These are phyloP conservation scores for Monilinia vaccinii-corymbosi DNA, from an alignment of 2,329 filamentous ascomycete species.

Conservation along the genomic window DNA sequence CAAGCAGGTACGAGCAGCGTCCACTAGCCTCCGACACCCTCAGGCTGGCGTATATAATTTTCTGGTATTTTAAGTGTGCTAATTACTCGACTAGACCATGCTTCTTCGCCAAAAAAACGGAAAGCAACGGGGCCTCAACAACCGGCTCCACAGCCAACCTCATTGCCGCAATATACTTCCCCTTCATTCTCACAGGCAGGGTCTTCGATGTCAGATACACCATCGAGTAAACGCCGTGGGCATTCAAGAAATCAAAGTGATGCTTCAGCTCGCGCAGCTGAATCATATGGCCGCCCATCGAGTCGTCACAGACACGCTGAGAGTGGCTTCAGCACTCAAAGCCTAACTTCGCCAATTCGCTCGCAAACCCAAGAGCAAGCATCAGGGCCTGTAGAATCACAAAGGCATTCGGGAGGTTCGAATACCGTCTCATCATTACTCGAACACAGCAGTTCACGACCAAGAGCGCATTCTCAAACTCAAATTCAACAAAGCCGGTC, in stretches of 20 bases:
- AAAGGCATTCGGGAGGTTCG: conserved; percentile 22
- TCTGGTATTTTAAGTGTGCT: conserved; percentile 31
- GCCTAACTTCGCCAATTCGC: conserved; percentile 18
- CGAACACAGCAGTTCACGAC: conserved; percentile 24
- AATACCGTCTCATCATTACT: conserved; percentile 27
- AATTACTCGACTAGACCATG: conserved; percentile 43
- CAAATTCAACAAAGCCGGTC: conserved; percentile 20
- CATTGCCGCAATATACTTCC: conserved; percentile 39
- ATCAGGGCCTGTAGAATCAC: conserved; percentile 15
- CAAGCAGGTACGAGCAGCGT: conserved; percentile 46
- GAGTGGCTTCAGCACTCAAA: conserved; percentile 21
- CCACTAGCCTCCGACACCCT: conserved; percentile 63
- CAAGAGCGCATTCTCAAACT: conserved; percentile 15
- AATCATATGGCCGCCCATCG: conserved; percentile 32
- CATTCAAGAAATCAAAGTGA: conserved; percentile 60
- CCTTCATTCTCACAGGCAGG: conserved; percentile 48
- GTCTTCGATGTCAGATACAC: conserved; percentile 43
- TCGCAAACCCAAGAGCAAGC: conserved; percentile 12
- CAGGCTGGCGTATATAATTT: conserved; percentile 50
- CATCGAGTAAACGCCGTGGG: conserved; percentile 44
- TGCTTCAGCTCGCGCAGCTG: conserved; percentile 33
- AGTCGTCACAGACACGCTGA: conserved; percentile 32
- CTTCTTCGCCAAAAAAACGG: conserved; percentile 76
- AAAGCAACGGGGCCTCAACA: conserved; percentile 56
- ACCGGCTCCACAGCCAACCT: conserved; percentile 38